Evolutionary conservation across 768 basidiomycete genomes (phyloP), one percentile per base, ranked within the genome.

Genomic region (Auricularia sp.): DNA sequence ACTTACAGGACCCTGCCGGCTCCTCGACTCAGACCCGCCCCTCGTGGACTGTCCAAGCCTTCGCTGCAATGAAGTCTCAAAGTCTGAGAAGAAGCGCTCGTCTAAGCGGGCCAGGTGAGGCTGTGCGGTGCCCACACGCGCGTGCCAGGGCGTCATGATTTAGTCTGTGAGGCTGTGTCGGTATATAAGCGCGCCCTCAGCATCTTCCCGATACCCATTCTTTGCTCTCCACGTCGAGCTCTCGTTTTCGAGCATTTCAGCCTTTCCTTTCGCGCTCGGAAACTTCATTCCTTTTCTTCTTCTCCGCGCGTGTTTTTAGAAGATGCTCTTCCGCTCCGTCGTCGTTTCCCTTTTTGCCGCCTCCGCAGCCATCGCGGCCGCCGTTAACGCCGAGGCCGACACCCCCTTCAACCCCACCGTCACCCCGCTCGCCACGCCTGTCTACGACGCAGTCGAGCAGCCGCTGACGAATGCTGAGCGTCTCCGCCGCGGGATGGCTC

Each of bases 291-390:
- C 18, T 51, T 51, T 59, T 34, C 29, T 29, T 24, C 16, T 59
- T 29, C 29, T 29, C 29, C 56, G 56, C 56, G 29, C 56, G 54
- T 18, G 18, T 29, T n/a, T 59, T 59, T 59, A 59, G 29, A 59
- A 29, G 56, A 59, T 59, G 56, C 56, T 59, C 24, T 59, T 59
- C 56, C 56, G 56, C 18, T 29, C 56, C 56, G 56, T 59, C 34
- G 24, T 59, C 56, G 56, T 24, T 14, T 59, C 56, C 34, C 56
- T 59, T 35, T 29, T 35, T 8, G 56, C 56, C 6, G 56, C 56
- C 29, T 33, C 56, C 14, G 29, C 34, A 4, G 56, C 29, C 34
- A 13, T 29, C 24, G 56, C 29, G 29, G 56, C 56, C 13, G 56
- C 56, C 56, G 29, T 35, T 10, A 35, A 24, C 13, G 11, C 56